A percentile compares a stretch with the other conserved stretches of the same genome.
These are phyloP conservation scores for Mycena venus DNA, from an alignment of 768 basidiomycete species.

Conservation along the genomic window DNA sequence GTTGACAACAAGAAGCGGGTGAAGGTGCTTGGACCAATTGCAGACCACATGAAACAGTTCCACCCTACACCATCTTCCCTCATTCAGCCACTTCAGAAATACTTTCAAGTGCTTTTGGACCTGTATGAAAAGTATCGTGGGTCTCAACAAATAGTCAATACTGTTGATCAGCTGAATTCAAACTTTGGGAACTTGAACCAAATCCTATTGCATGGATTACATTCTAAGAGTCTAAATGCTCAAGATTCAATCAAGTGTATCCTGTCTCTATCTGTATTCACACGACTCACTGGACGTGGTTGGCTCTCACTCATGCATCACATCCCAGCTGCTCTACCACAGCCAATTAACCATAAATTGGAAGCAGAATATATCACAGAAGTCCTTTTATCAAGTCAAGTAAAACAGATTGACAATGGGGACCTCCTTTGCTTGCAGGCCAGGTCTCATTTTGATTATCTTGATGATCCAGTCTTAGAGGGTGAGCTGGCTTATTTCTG, in stretches of 20 bases:
- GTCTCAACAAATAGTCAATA: not conserved
- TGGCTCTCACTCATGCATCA: not conserved
- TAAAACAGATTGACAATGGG: not conserved
- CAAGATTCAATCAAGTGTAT: not conserved
- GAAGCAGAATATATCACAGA: not conserved
- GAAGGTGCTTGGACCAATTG: not conserved
- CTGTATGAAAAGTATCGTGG: not conserved
- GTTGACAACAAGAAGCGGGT: not conserved
- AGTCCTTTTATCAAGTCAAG: not conserved
- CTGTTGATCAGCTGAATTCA: not conserved
- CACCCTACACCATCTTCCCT: not conserved
- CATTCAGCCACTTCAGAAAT: not conserved
- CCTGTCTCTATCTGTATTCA: not conserved
- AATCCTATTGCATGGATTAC: not conserved
- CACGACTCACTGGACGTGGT: not conserved
- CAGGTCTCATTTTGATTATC: not conserved
- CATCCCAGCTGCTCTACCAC: not conserved
- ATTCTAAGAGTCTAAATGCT: not conserved
- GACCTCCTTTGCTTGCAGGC: not conserved
- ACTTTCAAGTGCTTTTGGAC: not conserved
- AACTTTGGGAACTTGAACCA: conserved; percentile 2
- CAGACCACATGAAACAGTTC: not conserved
- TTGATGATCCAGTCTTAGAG: not conserved
- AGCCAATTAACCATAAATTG: not conserved
- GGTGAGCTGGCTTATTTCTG: not conserved